Base-by-base conservation (phyloP, 179 eudicot genomes). In the Patellifolia procumbens region DNA sequence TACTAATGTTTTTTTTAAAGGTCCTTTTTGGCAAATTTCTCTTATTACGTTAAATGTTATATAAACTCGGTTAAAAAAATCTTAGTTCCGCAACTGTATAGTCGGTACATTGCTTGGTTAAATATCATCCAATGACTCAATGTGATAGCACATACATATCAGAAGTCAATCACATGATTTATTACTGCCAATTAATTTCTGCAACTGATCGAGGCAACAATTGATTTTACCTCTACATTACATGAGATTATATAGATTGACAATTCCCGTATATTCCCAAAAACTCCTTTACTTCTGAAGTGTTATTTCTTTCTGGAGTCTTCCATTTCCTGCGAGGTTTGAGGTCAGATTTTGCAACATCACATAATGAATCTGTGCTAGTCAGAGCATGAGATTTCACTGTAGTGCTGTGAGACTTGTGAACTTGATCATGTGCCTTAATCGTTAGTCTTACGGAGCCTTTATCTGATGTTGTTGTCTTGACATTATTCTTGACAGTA, bases 321-420 rank as follows among this genome's bases (percentile, higher is more conserved):
- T 61, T 82, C 77, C 85, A 82, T 78, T 67, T 75, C 39, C 70
- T 67, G 7, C 82, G 80, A 79, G 77, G 77, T 37, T 55, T 82
- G 24, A 64, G 39, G 46, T 82, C 77, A n/a, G 70, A 43, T 22
- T 53, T 60, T 70, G 49, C 59, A 20, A 75, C 28, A 58, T 56
- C 46, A 65, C 69, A 46, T 9, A 32, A 15, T 26, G 79, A 43
- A 28, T 34, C 46, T 8, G 58, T 43, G 42, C 17, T 46, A 16
- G 13, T 51, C 12, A n/a, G 22, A 56, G 75, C 49, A 65, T 63
- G 63, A 9, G 52, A 52, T 34, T 74, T 81, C 1, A 68, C 34
- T 56, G 74, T 45, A 26, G 29, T 46, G 5, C 19, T 56, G 45
- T 68, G 43, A 29, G 64, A 37, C 42, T 37, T 67, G 24, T 58